These are phyloP conservation scores for Perkinsus olseni DNA, from an alignment of 169 alveolate genomes.

Conservation along the genomic window DNA sequence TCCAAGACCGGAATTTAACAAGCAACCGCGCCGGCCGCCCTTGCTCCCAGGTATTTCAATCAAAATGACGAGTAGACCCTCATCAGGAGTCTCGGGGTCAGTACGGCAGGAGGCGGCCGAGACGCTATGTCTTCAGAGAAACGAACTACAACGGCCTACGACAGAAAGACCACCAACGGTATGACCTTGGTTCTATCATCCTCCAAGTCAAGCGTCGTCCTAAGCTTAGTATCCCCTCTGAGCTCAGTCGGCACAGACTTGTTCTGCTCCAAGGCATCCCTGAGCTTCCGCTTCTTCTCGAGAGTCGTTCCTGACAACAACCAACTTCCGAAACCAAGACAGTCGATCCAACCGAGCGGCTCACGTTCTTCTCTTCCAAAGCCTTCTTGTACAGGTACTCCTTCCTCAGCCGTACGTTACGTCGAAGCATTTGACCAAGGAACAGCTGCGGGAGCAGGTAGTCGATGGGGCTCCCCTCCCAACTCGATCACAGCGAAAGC, in stretches of 20 bases:
- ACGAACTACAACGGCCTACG: no score
- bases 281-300: conserved; percentile 66
- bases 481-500: neutral
- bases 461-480: neutral
- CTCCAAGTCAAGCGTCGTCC: conserved; percentile 38
- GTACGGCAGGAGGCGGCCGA: no score
- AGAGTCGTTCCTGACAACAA: conserved; percentile 44
- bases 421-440: conserved; percentile 70
- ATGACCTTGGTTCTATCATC: conserved; percentile 62
- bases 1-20: no score
- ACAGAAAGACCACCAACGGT: no score
- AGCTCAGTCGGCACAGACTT: conserved; percentile 61
- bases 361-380: conserved; percentile 72
- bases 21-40: no score
- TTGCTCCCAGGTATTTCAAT: no score
- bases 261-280: conserved; percentile 73
- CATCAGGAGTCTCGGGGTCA: no score
- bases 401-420: conserved; percentile 84
- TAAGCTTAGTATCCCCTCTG: conserved; percentile 56
- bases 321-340: neutral
- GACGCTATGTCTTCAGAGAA: no score
- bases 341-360: neutral
- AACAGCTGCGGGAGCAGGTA: neutral
- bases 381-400: conserved; percentile 85
- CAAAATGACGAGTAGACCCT: no score